Evolutionary conservation across 1,284 basidiomycete genomes (phyloP), one percentile per base, ranked within the genome.

Genomic region (Irpex sp.): DNA sequence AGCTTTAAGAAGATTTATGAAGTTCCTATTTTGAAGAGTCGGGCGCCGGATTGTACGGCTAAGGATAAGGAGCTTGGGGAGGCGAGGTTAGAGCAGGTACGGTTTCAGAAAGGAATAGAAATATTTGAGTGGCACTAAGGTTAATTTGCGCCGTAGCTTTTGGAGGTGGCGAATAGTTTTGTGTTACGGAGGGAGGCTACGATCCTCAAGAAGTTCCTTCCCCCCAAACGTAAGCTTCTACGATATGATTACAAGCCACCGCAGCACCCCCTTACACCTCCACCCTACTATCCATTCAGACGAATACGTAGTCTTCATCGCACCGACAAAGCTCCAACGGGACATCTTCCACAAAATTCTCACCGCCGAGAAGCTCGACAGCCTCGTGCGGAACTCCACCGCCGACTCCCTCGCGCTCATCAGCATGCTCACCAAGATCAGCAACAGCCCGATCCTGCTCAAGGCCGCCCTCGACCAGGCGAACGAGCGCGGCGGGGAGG

Each of bases 241-340:
- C 31, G 6, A 34, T 34, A 34, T 6, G 6, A 34, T 34, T 34
- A 6, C 31, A 34, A 34, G 31, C 31, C 31, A 34, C 31, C 31
- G 31, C 31, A 34, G 31, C 31, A 34, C 31, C 31, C 31, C 31
- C 31, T 34, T 3, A 34, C 31, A 4, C 40, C 15, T 8, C 19
- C 31, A 40, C 17, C 26, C 55, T n/a, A 48, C 56, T 37, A 15
- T 19, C 34, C 6, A 59, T 38, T 34, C 67, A 97, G 95, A 92
- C 71, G 96, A 98, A 86, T 97, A 96, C 72, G 91, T 96, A 9
- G 88, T 98, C 5, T 98, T 97, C 73, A 82, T 97, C 31, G 89
- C 88, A 2, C 95, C 96, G 0, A 94, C 94, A 0, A 64, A 77
- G 19, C 78, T 97, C 19, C 97, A 99, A 72, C 78, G 93, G 2